Base-by-base conservation (phyloP, 768 basidiomycete species). In the Hydnomerulius pinastri region DNA sequence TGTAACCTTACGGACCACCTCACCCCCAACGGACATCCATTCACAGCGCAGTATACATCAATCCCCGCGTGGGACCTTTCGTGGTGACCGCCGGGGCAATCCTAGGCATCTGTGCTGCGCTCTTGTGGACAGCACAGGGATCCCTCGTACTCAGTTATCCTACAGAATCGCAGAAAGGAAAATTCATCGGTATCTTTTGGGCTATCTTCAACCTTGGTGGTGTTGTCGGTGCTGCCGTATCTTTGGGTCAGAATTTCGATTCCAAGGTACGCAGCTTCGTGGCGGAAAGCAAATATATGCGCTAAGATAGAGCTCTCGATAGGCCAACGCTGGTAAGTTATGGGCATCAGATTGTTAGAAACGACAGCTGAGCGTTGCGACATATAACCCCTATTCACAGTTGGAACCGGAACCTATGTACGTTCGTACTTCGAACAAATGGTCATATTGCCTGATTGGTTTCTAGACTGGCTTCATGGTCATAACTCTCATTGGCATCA, bases 151-250 rank as follows among this genome's bases (percentile, higher is more conserved):
- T 81, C 77, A 67, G 73, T 6, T 79, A 81, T 50, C 80, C 81
- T 4, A 70, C 77, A 2, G 81, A 82, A 54, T 77, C 79, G 43
- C 76, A 81, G 58, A 82, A 82, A 57, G 81, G 81, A 15, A 67
- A 66, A 50, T 72, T 72, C 15, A 80, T 82, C 51, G 71, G 70
- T 27, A 54, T 82, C 42, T 82, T 82, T 65, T 81, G 81, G 81
- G 72, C 79, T 33, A 87, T 92, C 55, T 91, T 93, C 73, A 90
- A 90, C 57, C 51, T 90, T 24, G 89, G 89, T 29, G 84, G 83
- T 40, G 86, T 92, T 37, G 82, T 92, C 39, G 90, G 90, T 20
- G 79, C 89, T 17, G 74, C 86, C 11, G 86, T 92, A 23, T 81
- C 88, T 9, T 75, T 92, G 36, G 91, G 81, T 0, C 76, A 81